Evolutionary conservation across 345 rosid species (phyloP), one percentile per base, ranked within the genome.

Genomic region (Triadica sebifera): DNA sequence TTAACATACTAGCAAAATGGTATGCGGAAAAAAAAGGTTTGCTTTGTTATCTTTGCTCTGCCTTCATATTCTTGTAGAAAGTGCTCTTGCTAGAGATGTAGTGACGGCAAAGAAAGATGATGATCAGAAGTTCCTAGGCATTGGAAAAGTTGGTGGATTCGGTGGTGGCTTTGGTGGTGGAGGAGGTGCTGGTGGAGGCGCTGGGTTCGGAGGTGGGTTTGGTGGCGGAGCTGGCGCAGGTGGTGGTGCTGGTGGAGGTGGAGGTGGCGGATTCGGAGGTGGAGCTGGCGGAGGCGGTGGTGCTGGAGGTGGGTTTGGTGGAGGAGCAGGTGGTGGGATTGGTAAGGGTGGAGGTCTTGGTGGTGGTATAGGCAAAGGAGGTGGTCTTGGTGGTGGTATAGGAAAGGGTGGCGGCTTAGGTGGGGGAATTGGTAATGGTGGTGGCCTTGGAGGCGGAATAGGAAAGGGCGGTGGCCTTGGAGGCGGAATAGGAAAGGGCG

Each of bases 21-120:
- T 80, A 1, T 77, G 80, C 37, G 70, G 63, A 19, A 72, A 49
- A 15, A 65, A 38, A 69, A 73, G 77, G 66, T 5, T 43, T 0
- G 71, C 63, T 72, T 58, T 86, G 13, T 71, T 89, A 51, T 75
- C 83, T 65, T 81, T 89, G 81, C 70, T 89, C 24, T 87, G 89
- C 52, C 65, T 86, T 62, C 71, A 80, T 78, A 79, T 83, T 70
- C 70, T 89, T 29, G 81, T 75, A 3, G 85, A 64, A 52, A 81
- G 79, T 65, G 91, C 81, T 60, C 34, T 73, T 71, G 89, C 86
- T 1, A 85, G 81, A 73, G 67, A 86, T 76, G 74, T 62, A 17
- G 85, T 37, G 53, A 73, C 67, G 37, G 71, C 46, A 3, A 47
- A 49, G 8, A 73, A 60, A 29, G 64, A 78, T 19, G 84, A 84